Evolutionary conservation across 208 protist genomes (phyloP).

Genomic region (Leptomonas pyrrhocoris): DNA sequence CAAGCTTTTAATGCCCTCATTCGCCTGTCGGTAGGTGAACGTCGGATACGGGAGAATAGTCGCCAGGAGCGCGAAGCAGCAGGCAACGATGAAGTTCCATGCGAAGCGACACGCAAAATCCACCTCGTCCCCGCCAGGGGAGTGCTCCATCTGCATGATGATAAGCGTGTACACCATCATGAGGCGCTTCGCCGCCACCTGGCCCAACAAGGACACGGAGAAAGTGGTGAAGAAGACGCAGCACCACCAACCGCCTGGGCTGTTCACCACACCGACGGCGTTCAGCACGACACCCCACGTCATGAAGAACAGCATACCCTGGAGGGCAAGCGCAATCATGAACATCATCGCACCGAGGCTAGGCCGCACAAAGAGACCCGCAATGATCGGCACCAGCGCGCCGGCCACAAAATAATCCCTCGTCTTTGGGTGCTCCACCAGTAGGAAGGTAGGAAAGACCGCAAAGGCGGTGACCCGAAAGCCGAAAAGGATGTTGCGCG

Average conservation of each 20-base stretch:
- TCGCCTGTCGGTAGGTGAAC: conserved; percentile 38
- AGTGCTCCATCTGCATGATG: conserved; percentile 67
- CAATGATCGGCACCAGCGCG: conserved; percentile 38
- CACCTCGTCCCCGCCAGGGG: conserved; percentile 28
- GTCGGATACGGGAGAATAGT: conserved; percentile 52
- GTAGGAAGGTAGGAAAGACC: conserved; percentile 45
- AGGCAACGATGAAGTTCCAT: conserved; percentile 54
- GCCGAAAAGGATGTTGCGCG: conserved; percentile 39
- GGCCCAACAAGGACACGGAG: conserved; percentile 44
- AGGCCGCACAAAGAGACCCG: conserved; percentile 35
- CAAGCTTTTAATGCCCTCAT: conserved; percentile 38
- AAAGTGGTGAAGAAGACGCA: conserved; percentile 49
- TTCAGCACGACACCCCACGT: conserved; percentile 56
- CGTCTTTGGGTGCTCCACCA: conserved; percentile 38
- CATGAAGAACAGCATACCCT: conserved; percentile 34
- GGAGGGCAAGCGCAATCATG: conserved; percentile 34
- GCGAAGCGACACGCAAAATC: conserved; percentile 38
- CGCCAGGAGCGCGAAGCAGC: conserved; percentile 34
- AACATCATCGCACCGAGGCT: conserved; percentile 47
- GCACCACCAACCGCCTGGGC: conserved; percentile 67
- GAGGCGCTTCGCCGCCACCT: conserved; percentile 52
- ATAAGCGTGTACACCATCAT: conserved; percentile 63
- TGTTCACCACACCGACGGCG: conserved; percentile 35
- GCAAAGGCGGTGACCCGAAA: conserved; percentile 54
- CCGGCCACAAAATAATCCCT: conserved; percentile 37